phyloP scores from a whole-genome alignment of 139 green algal genomes.

The Ettlia oleoabundans region DNA sequence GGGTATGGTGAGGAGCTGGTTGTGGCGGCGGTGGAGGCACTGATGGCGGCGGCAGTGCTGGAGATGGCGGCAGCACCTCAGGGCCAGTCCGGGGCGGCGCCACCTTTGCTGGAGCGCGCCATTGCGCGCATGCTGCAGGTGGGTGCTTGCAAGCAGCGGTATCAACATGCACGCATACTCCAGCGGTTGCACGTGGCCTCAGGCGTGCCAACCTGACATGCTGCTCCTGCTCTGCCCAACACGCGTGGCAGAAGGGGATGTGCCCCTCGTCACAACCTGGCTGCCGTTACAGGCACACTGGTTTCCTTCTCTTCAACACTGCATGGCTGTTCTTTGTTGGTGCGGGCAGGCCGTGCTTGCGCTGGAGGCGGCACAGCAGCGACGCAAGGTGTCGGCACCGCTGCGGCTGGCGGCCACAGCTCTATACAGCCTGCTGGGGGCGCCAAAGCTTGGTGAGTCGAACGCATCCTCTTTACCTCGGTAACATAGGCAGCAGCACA shows the following conservation, averaged over 20 bases:
- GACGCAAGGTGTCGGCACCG: slow-evolving; percentile 57
- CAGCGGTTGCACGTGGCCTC: too few species aligned
- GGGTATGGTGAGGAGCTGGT: slow-evolving; percentile 80
- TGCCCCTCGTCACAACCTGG: too few species aligned
- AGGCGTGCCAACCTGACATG: too few species aligned
- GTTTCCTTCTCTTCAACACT: too few species aligned
- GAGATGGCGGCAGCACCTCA: slow-evolving; percentile 35
- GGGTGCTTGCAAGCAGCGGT: too few species aligned
- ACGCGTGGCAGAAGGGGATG: too few species aligned
- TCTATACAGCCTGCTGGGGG: slow-evolving; percentile 66
- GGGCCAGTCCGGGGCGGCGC: slow-evolving; percentile 52
- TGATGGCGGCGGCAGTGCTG: slow-evolving; percentile 46
- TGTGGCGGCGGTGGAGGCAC: slow-evolving; percentile 53
- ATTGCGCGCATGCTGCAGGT: slow-evolving; percentile 44
- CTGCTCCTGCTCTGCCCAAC: too few species aligned
- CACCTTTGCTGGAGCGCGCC: slow-evolving; percentile 44
- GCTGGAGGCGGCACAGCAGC: slow-evolving; percentile 48
- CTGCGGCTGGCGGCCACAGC: slow-evolving; percentile 62
- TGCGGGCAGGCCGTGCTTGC: slow-evolving; percentile 56
- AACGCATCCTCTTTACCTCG: too few species aligned
- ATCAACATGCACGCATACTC: too few species aligned
- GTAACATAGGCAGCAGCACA: too few species aligned
- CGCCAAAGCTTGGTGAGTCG: slow-evolving; percentile 23
- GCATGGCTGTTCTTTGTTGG: too few species aligned
- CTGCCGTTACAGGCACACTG: too few species aligned